A percentile compares a stretch with the other conserved stretches of the same genome.
These are phyloP conservation scores for Eimeria zaria DNA, from an alignment of 169 alveolate species.

Conservation along the genomic window DNA sequence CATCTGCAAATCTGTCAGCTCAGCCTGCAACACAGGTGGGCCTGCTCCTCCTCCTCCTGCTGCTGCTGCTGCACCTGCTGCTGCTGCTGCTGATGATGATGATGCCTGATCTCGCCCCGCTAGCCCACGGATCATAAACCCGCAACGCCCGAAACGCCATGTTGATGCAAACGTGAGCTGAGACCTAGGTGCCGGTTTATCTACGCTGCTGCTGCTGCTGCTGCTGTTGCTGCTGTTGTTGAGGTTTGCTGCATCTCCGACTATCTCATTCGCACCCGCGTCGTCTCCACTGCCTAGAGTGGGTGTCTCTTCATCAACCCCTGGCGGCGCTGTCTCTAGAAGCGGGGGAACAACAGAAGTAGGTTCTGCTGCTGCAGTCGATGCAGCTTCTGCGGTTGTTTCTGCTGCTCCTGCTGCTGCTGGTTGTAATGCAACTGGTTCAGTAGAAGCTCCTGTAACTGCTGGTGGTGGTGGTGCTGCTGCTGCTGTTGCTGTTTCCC, in stretches of 20 bases:
- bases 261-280: background rate
- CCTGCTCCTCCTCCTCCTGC: conserved; percentile 21
- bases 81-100: no score
- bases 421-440: no score
- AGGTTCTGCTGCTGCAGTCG: conserved; percentile 58
- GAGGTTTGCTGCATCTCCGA: background rate
- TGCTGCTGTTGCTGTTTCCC: conserved; percentile 21
- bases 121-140: conserved; percentile 38
- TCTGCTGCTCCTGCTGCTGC: conserved; percentile 82
- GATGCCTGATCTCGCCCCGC: background rate
- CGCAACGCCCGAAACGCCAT: conserved; percentile 81
- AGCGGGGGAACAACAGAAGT: background rate
- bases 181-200: background rate
- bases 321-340: background rate
- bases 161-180: conserved; percentile 44
- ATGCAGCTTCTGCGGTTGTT: background rate
- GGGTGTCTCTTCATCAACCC: background rate
- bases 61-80: background rate
- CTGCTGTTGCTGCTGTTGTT: background rate
- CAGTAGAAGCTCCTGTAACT: background rate
- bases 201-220: background rate
- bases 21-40: conserved; percentile 78
- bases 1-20: conserved; percentile 59
- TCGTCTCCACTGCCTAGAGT: background rate
- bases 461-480: background rate